Base-by-base conservation (phyloP, 306 rosid genomes). In the Pyrus pyrifolia region DNA sequence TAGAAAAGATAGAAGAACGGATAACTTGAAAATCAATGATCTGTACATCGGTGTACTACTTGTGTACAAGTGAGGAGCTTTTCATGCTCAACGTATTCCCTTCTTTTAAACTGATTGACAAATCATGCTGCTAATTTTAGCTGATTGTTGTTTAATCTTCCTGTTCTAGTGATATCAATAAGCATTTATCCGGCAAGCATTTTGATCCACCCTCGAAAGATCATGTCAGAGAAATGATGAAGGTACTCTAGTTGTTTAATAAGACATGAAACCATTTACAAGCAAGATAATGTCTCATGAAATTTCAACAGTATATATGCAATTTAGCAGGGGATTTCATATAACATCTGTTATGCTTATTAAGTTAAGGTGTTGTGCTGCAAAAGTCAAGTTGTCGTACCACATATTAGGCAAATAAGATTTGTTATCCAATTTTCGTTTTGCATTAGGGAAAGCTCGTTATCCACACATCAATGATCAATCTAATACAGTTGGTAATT, bases 41-140 rank as follows among this genome's bases (percentile, higher is more conserved):
- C 80, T 95, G 29, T 95, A 92, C 82, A 95, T 92, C 42, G 88
- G 96, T 30, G 93, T 93, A 21, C 83, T 95, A 74, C 93, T 95
- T 76, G 91, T 90, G 53, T 95, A 83, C 93, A 95, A 95, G 99
- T 95, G 69, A 85, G 96, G 59, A 68, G 46, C 62, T 62, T 22
- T 44, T 27, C 72, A 52, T 63, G n/a, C 66, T 64, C 14, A 25
- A 42, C n/a, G 30, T 23, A 8, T 71, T 71, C 46, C 46, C 12
- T 11, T 6, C 18, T 2, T 66, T 61, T 67, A 19, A 23, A 31
- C 42, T 42, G 51, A 18, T 15, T 65, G 12, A 11, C 2, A 27
- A 40, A 68, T 40, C 46, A 68, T 68, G 61, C 58, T 44, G 3
- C 22, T 76, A 38, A 14, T 68, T 49, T 5, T 15, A 51, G 21